Conservation (phyloP, 1,139 yeast genomes). For the Kodamaea sp. region DNA sequence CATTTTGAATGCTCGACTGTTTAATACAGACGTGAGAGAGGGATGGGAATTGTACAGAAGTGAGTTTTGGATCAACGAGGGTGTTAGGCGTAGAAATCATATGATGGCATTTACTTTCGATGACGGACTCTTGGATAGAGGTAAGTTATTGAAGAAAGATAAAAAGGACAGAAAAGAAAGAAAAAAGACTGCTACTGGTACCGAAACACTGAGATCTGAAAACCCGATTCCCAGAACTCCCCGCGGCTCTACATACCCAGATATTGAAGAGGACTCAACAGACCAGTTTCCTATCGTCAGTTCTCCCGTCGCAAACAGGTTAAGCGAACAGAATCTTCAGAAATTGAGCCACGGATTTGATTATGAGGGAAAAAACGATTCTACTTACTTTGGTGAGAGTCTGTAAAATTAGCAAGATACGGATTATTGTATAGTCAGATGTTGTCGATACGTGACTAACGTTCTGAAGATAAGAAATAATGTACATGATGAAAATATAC, state of each 20-base stretch:
- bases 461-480: too few species aligned
- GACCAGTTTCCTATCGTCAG: constrained; percentile 6
- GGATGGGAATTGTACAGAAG: constrained; percentile 95
- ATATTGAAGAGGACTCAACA: constrained; percentile 3
- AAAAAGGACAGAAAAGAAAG: constrained; percentile 40
- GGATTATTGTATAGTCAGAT: too few species aligned
- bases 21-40: constrained; percentile 80
- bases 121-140: constrained; percentile 20
- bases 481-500: too few species aligned
- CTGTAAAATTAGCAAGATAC: too few species aligned
- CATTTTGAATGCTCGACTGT: constrained; percentile 77
- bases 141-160: constrained; percentile 35
- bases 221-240: constrained; percentile 2
- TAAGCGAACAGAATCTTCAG: constrained; percentile 32
- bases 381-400: constrained; percentile 1
- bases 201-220: constrained; percentile 1
- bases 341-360: constrained; percentile 14
- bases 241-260: background rate
- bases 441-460: too few species aligned
- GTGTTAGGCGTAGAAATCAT: constrained; percentile 61
- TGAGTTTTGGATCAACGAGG: constrained; percentile 91
- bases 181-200: constrained; percentile 20
- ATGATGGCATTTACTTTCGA: constrained; percentile 35
- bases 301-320: constrained; percentile 17
- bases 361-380: background rate